These are phyloP conservation scores for Naematelia aurantialba DNA, from an alignment of 768 basidiomycete species.

Conservation along the genomic window DNA sequence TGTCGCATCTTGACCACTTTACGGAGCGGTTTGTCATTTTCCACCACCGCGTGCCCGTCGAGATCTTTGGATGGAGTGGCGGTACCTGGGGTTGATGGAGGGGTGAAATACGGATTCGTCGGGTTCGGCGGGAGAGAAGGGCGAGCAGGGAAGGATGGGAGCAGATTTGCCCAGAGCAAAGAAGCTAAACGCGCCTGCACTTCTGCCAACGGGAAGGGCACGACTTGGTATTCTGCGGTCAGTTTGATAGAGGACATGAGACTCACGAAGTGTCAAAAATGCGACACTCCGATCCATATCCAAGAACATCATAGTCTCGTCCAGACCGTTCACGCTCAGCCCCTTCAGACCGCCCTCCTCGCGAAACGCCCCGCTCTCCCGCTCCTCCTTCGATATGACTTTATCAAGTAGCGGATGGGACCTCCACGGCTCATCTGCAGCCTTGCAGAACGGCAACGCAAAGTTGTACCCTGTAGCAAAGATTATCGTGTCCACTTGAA, in stretches of 20 bases:
- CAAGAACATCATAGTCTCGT: conserved; percentile 50
- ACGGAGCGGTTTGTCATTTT: conserved; percentile 5
- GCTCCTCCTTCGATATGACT: conserved; percentile 20
- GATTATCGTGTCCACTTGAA: conserved; percentile 49
- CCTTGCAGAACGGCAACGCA: conserved; percentile 47
- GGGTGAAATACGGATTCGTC: conserved; percentile 30
- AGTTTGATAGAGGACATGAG: not conserved
- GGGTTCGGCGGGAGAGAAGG: conserved; percentile 30
- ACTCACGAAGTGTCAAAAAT: conserved; percentile 47
- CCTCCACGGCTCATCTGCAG: conserved; percentile 44
- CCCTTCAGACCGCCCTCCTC: conserved; percentile 43
- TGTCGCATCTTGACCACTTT: conserved; percentile 29
- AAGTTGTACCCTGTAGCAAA: conserved; percentile 53
- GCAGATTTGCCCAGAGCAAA: conserved; percentile 42
- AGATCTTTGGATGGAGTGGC: not conserved
- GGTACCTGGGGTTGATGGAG: conserved; percentile 11
- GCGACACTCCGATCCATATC: conserved; percentile 46
- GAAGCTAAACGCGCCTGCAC: conserved; percentile 60
- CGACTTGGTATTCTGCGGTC: conserved; percentile 52
- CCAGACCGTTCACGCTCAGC: conserved; percentile 44
- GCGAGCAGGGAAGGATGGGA: conserved; percentile 35
- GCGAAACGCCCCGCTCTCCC: conserved; percentile 28
- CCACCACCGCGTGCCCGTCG: not conserved
- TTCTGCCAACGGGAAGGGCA: conserved; percentile 74
- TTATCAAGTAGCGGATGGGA: conserved; percentile 16